Base-by-base conservation (phyloP, 306 rosid genomes). In the Cucumis melo region DNA sequence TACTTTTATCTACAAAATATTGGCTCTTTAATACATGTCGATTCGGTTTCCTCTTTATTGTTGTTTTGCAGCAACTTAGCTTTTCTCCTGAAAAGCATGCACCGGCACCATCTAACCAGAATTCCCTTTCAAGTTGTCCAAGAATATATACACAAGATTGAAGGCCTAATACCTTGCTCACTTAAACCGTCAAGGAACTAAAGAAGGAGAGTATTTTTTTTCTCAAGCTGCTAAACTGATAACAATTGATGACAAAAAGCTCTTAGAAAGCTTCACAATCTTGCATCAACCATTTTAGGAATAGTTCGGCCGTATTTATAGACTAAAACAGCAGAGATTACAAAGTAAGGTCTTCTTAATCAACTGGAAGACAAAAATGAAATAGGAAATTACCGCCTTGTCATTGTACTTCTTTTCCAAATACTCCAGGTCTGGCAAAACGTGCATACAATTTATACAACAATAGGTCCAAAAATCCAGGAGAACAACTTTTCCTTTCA, bases 391-490 rank as follows among this genome's bases (percentile, higher is more conserved):
- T 91, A 93, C 98, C 85, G 97, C 91, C 97, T 87, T 90, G 72
- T 91, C 92, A 75, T 86, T 87, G 91, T 91, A 93, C 55, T 93
- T 93, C 78, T 86, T 91, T 86, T 93, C 98, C 87, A 93, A 81
- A 80, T 66, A 87, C 82, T 91, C 94, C 55, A 93, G 91, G 84
- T 93, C 97, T 32, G 97, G 98, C 73, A 93, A 85, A 81, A 91
- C 98, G 82, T 93, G 98, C 91, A 93, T 93, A 80, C 98, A 93
- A 78, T 93, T 93, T 80, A 93, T 88, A 79, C 98, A 93, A 80
- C 98, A 91, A 68, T 93, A 93, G 73, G 96, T 93, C 97, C 98
- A 93, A 73, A 93, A 91, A 84, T 93, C 97, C 41, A 93, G 90
- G 70, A 93, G 76, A 78, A 93, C 97, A 83, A 91, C 89, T 86